Base-by-base conservation (phyloP, 2,329 filamentous ascomycete genomes). In the Xylaria sp. region DNA sequence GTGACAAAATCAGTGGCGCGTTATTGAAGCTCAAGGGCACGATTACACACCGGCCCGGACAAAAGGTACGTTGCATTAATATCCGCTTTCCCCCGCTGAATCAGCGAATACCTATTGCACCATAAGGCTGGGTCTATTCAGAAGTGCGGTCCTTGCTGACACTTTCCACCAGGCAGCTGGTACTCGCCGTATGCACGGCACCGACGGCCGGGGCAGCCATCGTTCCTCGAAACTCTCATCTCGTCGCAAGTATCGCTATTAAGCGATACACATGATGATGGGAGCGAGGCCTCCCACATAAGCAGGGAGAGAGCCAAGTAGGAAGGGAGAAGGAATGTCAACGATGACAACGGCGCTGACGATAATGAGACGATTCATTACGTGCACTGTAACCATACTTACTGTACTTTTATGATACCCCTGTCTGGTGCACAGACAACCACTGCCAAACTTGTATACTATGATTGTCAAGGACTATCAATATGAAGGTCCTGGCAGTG, bases 1-100 rank as follows among this genome's bases (percentile, higher is more conserved):
- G 90, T 56, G 92, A 95, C 82, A 95, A 94, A 81, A 86, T 95
- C 74, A 90, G 87, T 59, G 93, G 93, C 20, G 92, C 92, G 0
- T 83, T 95, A 79, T 84, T 92, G 82, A 93, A 88, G 83, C 80
- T 95, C 71, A 89, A 89, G 79, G 92, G 93, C 7, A 88, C 83
- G 63, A 77, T 95, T 66, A 94, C 90, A 0, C 80, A 88, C 57
- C 85, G 89, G 48, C 90, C 92, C 2, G 92, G 90, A 28, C 81
- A 91, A 72, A 94, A 94, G 89, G 88, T 23, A 51, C 6, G 28
- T 38, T 15, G 38, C 20, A 26, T 36, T 23, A 15, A 26, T n/a
- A 51, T 26, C 26, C 26, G 23, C 46, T 11, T 28, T 28, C 26
- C 15, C 46, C 46, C 46, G 46, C 46, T 49, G 46, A 28, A 28